phyloP scores from a whole-genome alignment of 2,329 filamentous ascomycete genomes.

The Neofusicoccum ribis region DNA sequence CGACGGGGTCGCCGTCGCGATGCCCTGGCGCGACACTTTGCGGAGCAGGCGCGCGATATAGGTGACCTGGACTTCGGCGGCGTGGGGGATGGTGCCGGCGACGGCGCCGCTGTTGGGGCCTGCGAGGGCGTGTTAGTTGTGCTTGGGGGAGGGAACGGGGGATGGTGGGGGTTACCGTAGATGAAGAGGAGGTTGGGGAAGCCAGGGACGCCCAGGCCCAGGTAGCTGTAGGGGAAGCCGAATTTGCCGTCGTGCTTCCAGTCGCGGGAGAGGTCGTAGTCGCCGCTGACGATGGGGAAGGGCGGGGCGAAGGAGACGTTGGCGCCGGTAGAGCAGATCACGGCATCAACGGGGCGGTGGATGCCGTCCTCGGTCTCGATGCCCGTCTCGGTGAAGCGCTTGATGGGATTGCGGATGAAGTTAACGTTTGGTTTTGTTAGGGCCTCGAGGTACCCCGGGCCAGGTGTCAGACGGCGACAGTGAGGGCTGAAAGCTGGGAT shows the following conservation, averaged over 20 bases:
- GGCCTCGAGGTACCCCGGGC: conserved; percentile 40
- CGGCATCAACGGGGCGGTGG: conserved; percentile 42
- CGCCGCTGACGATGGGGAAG: conserved; percentile 60
- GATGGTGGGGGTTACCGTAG: conserved; percentile 44
- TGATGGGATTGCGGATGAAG: conserved; percentile 42
- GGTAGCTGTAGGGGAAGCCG: conserved; percentile 64
- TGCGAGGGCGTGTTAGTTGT: too few relatives aligned
- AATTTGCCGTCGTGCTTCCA: conserved; percentile 59
- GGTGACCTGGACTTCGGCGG: conserved; percentile 64
- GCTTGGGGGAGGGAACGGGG: conserved; percentile 3
- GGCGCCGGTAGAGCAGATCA: conserved; percentile 67
- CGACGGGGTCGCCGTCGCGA: conserved; percentile 61
- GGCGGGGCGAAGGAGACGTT: conserved; percentile 54
- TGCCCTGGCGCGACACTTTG: conserved; percentile 66
- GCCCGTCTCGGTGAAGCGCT: conserved; percentile 38
- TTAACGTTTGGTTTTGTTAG: conserved; percentile 44
- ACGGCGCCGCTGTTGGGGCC: conserved; percentile 58
- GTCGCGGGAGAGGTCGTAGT: conserved; percentile 49
- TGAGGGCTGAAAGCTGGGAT: conserved; percentile 41
- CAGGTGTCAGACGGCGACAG: conserved; percentile 36
- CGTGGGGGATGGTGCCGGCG: conserved; percentile 67
- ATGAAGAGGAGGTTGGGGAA: conserved; percentile 70
- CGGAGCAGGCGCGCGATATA: conserved; percentile 68
- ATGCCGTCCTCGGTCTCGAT: conserved; percentile 42
- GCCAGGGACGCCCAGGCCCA: conserved; percentile 62